Percentiles rank a stretch among this genome's conserved stretches.
Conservation (phyloP, 192 early-diverging fungal genomes). For the Lobosporangium transversale region DNA sequence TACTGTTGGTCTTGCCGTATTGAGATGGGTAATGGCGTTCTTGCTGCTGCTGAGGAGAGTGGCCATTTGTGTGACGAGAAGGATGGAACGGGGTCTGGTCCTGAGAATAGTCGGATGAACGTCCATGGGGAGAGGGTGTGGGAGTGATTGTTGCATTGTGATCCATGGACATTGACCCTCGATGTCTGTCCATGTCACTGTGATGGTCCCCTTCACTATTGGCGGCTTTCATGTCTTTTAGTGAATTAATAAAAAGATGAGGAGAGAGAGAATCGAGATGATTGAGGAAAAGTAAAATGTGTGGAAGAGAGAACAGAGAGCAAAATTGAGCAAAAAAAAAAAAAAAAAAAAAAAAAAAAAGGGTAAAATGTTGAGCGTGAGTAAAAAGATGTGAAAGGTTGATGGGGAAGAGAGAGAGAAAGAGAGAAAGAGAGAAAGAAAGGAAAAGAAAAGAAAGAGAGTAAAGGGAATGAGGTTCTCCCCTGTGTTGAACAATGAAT, state of each 20-base stretch:
- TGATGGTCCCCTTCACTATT: conserved; percentile 1
- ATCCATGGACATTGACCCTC: conserved; percentile 30
- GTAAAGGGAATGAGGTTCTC: too few species aligned
- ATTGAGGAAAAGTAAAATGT: not conserved
- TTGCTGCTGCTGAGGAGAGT: conserved; percentile 20
- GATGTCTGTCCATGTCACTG: not conserved
- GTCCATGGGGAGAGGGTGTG: conserved; percentile 31
- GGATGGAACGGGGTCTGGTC: not conserved
- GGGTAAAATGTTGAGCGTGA: conserved; percentile 1
- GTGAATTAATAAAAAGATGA: not conserved
- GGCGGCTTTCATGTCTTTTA: conserved; percentile 6
- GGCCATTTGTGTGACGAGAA: conserved; percentile 24
- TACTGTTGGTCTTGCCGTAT: too few species aligned
- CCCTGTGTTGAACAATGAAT: too few species aligned
- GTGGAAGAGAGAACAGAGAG: not conserved
- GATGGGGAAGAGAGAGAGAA: too few species aligned
- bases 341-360: not conserved
- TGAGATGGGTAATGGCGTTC: too few species aligned
- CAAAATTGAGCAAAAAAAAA: not conserved
- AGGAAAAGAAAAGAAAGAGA: too few species aligned
- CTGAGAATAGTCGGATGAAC: conserved; percentile 10
- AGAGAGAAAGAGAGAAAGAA: too few species aligned
- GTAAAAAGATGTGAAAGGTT: not conserved
- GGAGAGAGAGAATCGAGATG: conserved; percentile 7
- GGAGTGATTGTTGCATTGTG: conserved; percentile 31